Conservation (phyloP, 805 yeast species). For the Metschnikowia koreensis region DNA sequence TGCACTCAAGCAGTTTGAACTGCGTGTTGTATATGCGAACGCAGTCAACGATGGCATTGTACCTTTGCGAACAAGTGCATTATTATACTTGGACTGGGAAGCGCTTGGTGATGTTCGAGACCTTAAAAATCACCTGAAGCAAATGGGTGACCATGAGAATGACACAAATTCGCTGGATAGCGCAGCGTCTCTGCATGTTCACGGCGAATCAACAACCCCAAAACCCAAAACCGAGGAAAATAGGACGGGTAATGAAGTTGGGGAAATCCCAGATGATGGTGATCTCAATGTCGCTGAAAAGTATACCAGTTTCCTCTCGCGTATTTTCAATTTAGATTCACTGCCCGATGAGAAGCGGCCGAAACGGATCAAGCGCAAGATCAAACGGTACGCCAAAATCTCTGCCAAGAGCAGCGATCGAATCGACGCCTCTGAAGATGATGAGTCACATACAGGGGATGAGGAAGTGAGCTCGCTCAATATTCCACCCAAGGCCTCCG, state of each 20-base stretch:
- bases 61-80: conserved; percentile 43
- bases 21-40: conserved; percentile 42
- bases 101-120: conserved; percentile 41
- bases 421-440: conserved; percentile 1
- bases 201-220: conserved; percentile 4
- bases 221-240: conserved; percentile 1
- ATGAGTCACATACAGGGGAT: conserved; percentile 2
- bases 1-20: conserved; percentile 29
- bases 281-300: conserved; percentile 12
- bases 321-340: conserved; percentile 12
- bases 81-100: conserved; percentile 42
- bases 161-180: background rate
- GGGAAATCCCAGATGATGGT: conserved; percentile 32
- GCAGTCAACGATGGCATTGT: conserved; percentile 47
- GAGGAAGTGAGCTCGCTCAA: conserved; percentile 22
- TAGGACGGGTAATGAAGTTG: conserved; percentile 21
- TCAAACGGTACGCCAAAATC: conserved; percentile 18
- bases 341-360: conserved; percentile 6
- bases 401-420: conserved; percentile 21
- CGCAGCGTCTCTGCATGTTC: background rate
- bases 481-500: conserved; percentile 47
- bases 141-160: conserved; percentile 2
- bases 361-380: conserved; percentile 9
- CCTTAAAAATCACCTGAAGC: conserved; percentile 17
- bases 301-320: conserved; percentile 14